Percentiles rank a stretch among this genome's conserved stretches.
phyloP scores from a whole-genome alignment of 2,329 filamentous ascomycete species.

The Exutisphaerella laricina region DNA sequence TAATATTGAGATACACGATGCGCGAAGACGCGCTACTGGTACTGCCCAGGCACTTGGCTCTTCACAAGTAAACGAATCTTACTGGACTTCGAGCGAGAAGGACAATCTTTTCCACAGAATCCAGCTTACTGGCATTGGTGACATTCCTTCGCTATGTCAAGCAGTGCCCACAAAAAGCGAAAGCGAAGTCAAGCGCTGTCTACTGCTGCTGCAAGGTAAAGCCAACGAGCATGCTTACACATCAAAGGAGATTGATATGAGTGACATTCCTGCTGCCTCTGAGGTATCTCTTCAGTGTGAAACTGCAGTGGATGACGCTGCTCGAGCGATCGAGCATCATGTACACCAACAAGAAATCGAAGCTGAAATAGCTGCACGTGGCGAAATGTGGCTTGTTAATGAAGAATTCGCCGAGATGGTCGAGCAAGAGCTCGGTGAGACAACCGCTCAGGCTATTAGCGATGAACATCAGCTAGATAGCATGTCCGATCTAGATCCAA shows the following conservation, averaged over 20 bases:
- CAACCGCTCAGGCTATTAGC: conserved; percentile 21
- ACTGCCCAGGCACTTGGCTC: conserved; percentile 19
- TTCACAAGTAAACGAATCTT: conserved; percentile 61
- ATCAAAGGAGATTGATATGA: conserved; percentile 37
- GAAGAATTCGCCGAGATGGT: conserved; percentile 34
- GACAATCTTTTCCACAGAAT: conserved; percentile 61
- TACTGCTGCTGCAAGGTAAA: conserved; percentile 55
- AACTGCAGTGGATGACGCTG: conserved; percentile 60
- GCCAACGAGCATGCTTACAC: conserved; percentile 23
- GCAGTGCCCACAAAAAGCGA: conserved; percentile 66
- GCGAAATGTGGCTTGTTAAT: conserved; percentile 60
- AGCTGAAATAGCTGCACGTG: conserved; percentile 57
- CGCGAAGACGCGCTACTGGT: neutral
- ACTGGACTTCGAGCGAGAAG: conserved; percentile 70
- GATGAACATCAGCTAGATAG: conserved; percentile 9
- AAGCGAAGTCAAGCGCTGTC: conserved; percentile 66
- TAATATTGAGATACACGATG: conserved; percentile 55
- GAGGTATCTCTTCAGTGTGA: conserved; percentile 66
- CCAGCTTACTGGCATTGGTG: conserved; percentile 56
- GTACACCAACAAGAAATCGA: conserved; percentile 60
- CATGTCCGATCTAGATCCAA: neutral
- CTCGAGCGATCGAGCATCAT: conserved; percentile 58
- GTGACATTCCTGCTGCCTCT: conserved; percentile 63
- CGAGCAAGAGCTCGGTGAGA: conserved; percentile 16
- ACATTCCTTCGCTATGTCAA: conserved; percentile 57